Base-by-base conservation (phyloP, 2,329 filamentous ascomycete genomes). In the Microascus cirrosus region DNA sequence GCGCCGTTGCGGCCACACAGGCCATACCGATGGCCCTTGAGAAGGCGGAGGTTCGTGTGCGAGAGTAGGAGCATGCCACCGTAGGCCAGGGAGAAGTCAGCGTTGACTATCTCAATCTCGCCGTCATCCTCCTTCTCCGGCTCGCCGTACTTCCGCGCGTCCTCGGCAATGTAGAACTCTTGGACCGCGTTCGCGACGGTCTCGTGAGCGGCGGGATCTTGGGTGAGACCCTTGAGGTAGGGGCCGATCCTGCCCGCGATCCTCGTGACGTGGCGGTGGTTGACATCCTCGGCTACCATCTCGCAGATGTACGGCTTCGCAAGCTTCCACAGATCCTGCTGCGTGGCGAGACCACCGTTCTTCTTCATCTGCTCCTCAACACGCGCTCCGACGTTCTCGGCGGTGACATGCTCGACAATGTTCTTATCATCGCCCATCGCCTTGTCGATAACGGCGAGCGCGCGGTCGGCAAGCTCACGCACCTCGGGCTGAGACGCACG, bases 11-110 rank as follows among this genome's bases (percentile, higher is more conserved):
- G 89, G 66, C 94, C 94, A 67, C 93, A 96, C 20, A 99, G 88
- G 71, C 94, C 94, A 70, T 99, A 99, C 60, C 94, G 87, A 73
- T 97, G 94, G 59, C 94, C 94, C 78, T 97, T 96, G 67, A 97
- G 82, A 10, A 99, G 84, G 50, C 91, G 86, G 51, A 99, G 79
- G 71, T 96, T 97, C 63, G 94, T 96, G 76, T 97, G 94, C 5
- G 91, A 96, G 24, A 99, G 82, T 61, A 99, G 78, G 63, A 99
- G 83, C 92, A 96, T 97, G 67, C 94, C 94, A 70, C 94, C 94
- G 68, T 99, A 99, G 54, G 92, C 94, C 25, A 99, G 83, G 22
- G 94, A 99, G 77, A 99, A 99, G 69, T 94, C 88, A 53, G 94
- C 93, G 67, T 99, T 97, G 69, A 99, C 94, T 68, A 99, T 96